These are phyloP conservation scores for Plasmodium adleri DNA, from an alignment of 169 alveolate genomes.

Conservation along the genomic window DNA sequence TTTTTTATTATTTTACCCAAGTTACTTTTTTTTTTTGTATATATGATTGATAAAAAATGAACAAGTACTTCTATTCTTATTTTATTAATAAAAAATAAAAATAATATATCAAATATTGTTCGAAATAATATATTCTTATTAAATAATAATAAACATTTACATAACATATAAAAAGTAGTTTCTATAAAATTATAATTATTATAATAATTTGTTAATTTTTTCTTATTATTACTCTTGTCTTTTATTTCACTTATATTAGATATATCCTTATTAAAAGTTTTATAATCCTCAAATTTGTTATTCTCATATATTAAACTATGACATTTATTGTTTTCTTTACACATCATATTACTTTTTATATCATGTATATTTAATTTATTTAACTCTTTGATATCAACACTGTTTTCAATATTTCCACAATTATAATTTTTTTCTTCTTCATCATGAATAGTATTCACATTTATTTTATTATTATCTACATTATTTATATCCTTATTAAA, in stretches of 20 bases:
- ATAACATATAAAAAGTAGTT: constrained; percentile 35
- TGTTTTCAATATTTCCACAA: too few relatives aligned
- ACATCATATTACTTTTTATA: too few relatives aligned
- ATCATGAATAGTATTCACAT: too few relatives aligned
- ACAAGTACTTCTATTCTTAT: constrained; percentile 3
- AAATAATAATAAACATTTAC: constrained; percentile 33
- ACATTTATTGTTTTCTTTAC: too few relatives aligned
- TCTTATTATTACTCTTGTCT: not conserved
- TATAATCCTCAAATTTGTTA: not conserved
- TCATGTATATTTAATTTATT: too few relatives aligned
- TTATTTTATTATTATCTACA: too few relatives aligned
- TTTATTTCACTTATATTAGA: not conserved
- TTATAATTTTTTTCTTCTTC: too few relatives aligned
- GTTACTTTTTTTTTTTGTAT: constrained; percentile 2
- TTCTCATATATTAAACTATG: not conserved
- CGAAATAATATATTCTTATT: constrained; percentile 13
- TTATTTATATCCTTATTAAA: too few relatives aligned
- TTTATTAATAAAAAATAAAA: constrained; percentile 31
- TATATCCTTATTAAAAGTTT: not conserved
- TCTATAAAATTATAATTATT: constrained; percentile 13
- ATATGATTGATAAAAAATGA: constrained; percentile 12
- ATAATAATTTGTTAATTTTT: constrained; percentile 15
- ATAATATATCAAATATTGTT: constrained; percentile 41
- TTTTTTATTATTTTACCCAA: constrained; percentile 28
- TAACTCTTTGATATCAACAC: too few relatives aligned